phyloP scores from a whole-genome alignment of 1,139 yeast genomes.

The Blastobotrys buckinghamii region DNA sequence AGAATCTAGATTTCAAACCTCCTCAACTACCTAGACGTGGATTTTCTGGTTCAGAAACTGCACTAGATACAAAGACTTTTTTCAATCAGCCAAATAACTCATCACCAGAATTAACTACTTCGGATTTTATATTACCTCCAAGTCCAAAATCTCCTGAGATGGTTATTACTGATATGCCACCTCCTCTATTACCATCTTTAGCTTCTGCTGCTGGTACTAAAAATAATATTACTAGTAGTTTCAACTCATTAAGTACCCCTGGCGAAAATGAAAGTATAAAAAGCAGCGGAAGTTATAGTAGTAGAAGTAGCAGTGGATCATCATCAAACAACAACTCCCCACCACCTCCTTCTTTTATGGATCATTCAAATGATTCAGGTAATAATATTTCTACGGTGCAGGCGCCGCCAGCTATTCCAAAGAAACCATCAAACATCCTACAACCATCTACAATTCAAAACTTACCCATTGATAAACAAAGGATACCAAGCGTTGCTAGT shows the following conservation, averaged over 20 bases:
- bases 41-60: not conserved
- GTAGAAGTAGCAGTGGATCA: slow-evolving; percentile 1
- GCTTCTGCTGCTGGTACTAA: not conserved
- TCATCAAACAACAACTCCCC: no score
- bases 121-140: not conserved
- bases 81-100: slow-evolving; percentile 12
- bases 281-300: not conserved
- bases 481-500: not conserved
- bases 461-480: not conserved
- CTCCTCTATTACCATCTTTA: slow-evolving; percentile 9
- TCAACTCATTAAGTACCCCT: not conserved
- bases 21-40: slow-evolving; percentile 7
- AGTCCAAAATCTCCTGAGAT: slow-evolving; percentile 1
- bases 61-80: not conserved
- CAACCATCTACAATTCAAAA: slow-evolving; percentile 2
- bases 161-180: slow-evolving; percentile 8
- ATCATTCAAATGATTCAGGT: not conserved
- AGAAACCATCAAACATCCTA: not conserved
- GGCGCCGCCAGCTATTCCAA: slow-evolving; percentile 1
- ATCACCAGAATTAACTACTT: slow-evolving; percentile 14
- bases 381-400: not conserved
- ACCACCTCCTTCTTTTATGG: not conserved
- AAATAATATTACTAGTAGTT: not conserved
- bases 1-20: not conserved
- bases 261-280: not conserved